Conservation (phyloP, 495 filamentous ascomycete species). For the Xylaria castorea region DNA sequence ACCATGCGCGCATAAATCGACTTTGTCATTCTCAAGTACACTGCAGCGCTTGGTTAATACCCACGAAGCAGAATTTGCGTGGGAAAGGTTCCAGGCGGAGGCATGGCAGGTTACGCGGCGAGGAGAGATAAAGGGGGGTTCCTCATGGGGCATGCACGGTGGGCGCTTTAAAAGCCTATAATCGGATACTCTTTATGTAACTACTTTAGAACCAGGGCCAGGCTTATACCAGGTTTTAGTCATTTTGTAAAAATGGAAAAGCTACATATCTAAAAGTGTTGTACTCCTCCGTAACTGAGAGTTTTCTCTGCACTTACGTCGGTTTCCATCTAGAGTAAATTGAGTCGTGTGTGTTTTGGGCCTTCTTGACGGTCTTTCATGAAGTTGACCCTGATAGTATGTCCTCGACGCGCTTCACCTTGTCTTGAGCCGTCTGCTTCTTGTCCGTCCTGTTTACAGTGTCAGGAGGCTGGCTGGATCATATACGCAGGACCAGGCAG, state of each 20-base stretch:
- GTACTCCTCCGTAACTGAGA: not conserved
- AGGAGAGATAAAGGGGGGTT: constrained; percentile 6
- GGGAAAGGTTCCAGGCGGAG: not conserved
- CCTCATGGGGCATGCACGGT: constrained; percentile 3
- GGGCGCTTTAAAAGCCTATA: constrained; percentile 21
- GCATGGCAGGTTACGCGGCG: not conserved
- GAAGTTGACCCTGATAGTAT: constrained; percentile 38
- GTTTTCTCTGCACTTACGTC: not conserved
- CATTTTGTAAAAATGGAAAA: constrained; percentile 12
- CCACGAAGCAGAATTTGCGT: not conserved
- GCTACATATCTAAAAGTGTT: not conserved
- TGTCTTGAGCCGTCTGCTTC: constrained; percentile 54
- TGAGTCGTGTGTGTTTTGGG: not conserved
- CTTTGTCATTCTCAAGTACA: not conserved
- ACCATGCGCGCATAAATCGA: constrained; percentile 53
- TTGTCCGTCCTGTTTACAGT: constrained; percentile 51
- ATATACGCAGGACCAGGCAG: not conserved
- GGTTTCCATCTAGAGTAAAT: not conserved
- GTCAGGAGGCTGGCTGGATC: not conserved
- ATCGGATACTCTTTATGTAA: constrained; percentile 22
- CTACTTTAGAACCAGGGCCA: constrained; percentile 1
- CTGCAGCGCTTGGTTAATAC: not conserved
- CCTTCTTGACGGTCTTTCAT: not conserved
- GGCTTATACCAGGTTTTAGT: constrained; percentile 25
- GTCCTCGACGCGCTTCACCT: constrained; percentile 55